Base-by-base conservation (phyloP, 371 early-diverging fungal genomes). In the Caulochytrium protostelioides region DNA sequence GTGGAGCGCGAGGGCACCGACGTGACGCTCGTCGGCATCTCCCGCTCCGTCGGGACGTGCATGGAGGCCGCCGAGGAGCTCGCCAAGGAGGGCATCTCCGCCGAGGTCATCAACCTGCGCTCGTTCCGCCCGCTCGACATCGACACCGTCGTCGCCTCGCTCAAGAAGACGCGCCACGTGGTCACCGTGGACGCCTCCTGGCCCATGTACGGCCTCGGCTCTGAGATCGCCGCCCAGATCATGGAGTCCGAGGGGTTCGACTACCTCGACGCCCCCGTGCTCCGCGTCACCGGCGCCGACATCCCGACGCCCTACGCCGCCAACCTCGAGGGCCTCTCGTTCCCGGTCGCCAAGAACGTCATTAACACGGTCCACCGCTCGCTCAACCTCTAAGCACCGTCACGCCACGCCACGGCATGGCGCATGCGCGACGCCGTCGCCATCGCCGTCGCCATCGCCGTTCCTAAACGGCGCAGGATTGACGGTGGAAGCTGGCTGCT, bases 301-400 rank as follows among this genome's bases (percentile, higher is more conserved):
- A 72, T 91, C 35, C 99, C 97, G 36, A 98, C 87, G 50, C 98
- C 99, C 30, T 99, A 99, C 55, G 91, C 97, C 37, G 55, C 70
- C 49, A 91, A 92, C 71, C 68, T 98, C 30, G 99, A 99, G 65
- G 55, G 55, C 23, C 63, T 76, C 42, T 70, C 84, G 37, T 76
- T 90, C 60, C 99, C 99, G 35, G 77, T 74, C 43, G 61, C 70
- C 22, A 75, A 81, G 39, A 72, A 75, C 52, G 83, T 97, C 50
- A 74, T 62, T 39, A 43, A 47, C 25, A 44, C 52, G 9, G 50
- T 54, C 32, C 13, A 32, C 37, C 46, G 49, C 37, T 44, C 42
- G 10, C 34, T 57, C 21, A 36, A 43, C 44, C n/a, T n/a, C n/a
- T n/a, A n/a, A n/a, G n/a, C n/a, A n/a, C n/a, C n/a, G n/a, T n/a